Evolutionary conservation across 306 rosid species (phyloP).

Genomic region (Vicia sativa): DNA sequence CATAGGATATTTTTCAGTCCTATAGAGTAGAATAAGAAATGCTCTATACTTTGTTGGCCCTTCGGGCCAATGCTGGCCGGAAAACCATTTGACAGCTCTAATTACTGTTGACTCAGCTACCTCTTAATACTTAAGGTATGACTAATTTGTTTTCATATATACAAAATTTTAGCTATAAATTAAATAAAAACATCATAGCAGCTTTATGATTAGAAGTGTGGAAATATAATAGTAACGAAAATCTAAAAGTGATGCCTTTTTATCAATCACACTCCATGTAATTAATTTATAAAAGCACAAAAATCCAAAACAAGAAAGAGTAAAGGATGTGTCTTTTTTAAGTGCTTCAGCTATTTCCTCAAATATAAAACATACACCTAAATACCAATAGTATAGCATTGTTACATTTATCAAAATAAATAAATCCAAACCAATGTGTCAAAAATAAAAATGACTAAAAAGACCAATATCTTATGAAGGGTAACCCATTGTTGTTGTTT

Average conservation of each 20-base stretch:
- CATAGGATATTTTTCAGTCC: too few relatives aligned
- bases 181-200: not conserved
- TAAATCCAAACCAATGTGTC: not conserved
- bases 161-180: not conserved
- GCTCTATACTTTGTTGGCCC: too few relatives aligned
- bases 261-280: not conserved
- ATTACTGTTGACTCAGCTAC: too few relatives aligned
- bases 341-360: not conserved
- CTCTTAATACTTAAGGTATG: too few relatives aligned
- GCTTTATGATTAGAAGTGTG: not conserved
- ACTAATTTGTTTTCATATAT: not conserved
- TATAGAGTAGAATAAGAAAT: too few relatives aligned
- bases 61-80: too few relatives aligned
- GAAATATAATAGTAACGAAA: not conserved
- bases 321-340: not conserved
- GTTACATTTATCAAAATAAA: not conserved
- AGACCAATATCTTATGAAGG: not conserved
- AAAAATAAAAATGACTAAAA: not conserved
- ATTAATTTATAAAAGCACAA: not conserved
- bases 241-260: not conserved
- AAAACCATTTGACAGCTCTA: too few relatives aligned
- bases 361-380: not conserved
- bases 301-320: conserved; percentile 2
- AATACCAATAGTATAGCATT: not conserved
- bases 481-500: conserved; percentile 1